Evolutionary conservation across 768 basidiomycete species (phyloP), one percentile per base, ranked within the genome.

Genomic region (Lactifluus echinatus): DNA sequence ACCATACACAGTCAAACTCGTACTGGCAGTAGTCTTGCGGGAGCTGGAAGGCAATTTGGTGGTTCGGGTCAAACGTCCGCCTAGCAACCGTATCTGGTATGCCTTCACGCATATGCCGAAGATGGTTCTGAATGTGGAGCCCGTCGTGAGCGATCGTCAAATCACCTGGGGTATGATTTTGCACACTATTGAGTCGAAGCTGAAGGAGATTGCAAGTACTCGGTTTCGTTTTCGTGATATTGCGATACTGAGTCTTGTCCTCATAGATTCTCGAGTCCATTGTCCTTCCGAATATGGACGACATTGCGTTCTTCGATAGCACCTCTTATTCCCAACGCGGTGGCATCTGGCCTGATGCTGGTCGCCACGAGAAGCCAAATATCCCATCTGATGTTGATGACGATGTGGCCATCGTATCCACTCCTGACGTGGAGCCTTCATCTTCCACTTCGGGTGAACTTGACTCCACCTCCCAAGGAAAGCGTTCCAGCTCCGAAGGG

Each of bases 251-350:
- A 44, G 58, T 28, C 56, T 40, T 50, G 29, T 11, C 54, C 19
- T 34, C 40, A 37, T 65, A 98, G 94, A 89, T 98, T 56, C 79
- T 83, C 64, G 95, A 99, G 64, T 93, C 93, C 0, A 81, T 98
- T 19, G 96, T 99, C 19, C 73, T 94, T 68, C 96, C 96, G 5
- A 91, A 96, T 71, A 96, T 97, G 93, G 96, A 99, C 69, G 96
- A 99, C 66, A 88, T 98, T 57, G 78, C 93, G 12, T 97, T 93
- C 78, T 98, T 95, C 68, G 88, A 96, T 69, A 94, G 87, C 34
- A 66, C 66, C 3, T 64, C 67, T 2, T 85, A 79, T 64, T 64
- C 67, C 50, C 84, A 79, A 56, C 84, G 95, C 36, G 95, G 94
- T 44, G 95, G 94, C 7, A 88, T 99, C 62, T 98, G 87, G 80